A percentile compares a stretch with the other conserved stretches of the same genome.
These are phyloP conservation scores for Phaeosphaeria sp. DNA, from an alignment of 2,329 filamentous ascomycete species.

Conservation along the genomic window DNA sequence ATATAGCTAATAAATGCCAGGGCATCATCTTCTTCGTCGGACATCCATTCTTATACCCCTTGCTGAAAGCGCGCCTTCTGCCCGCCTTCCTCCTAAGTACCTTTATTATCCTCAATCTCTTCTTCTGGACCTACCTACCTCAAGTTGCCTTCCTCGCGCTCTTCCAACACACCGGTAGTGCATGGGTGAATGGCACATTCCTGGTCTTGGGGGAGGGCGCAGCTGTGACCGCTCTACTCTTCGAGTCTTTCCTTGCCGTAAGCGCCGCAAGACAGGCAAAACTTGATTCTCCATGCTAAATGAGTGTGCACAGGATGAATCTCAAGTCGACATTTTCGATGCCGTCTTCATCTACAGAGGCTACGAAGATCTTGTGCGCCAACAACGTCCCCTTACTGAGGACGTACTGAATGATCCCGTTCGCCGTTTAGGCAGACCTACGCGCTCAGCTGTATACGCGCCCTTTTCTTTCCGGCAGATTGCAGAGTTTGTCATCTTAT, in stretches of 20 bases:
- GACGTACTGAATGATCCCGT: constrained; percentile 73
- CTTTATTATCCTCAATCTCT: constrained; percentile 83
- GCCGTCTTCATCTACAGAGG: constrained; percentile 78
- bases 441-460: constrained; percentile 75
- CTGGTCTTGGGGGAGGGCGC: constrained; percentile 75
- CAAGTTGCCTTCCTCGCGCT: constrained; percentile 88
- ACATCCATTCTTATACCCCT: constrained; percentile 81
- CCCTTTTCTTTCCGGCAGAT: constrained; percentile 94
- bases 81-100: constrained; percentile 82
- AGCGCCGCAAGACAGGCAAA: no score
- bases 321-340: constrained; percentile 78
- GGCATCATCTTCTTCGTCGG: constrained; percentile 83
- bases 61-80: constrained; percentile 78
- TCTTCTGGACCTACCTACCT: constrained; percentile 85
- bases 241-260: constrained; percentile 58
- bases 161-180: constrained; percentile 79
- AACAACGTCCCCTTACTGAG: constrained; percentile 64
- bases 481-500: constrained; percentile 72
- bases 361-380: constrained; percentile 62
- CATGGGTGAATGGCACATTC: constrained; percentile 89
- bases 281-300: no score
- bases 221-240: constrained; percentile 65
- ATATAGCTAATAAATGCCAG: constrained; percentile 41
- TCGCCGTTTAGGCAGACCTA: constrained; percentile 82
- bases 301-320: constrained; percentile 62